These are phyloP conservation scores for Kodamaea laetipori DNA, from an alignment of 805 yeast species.

Conservation along the genomic window DNA sequence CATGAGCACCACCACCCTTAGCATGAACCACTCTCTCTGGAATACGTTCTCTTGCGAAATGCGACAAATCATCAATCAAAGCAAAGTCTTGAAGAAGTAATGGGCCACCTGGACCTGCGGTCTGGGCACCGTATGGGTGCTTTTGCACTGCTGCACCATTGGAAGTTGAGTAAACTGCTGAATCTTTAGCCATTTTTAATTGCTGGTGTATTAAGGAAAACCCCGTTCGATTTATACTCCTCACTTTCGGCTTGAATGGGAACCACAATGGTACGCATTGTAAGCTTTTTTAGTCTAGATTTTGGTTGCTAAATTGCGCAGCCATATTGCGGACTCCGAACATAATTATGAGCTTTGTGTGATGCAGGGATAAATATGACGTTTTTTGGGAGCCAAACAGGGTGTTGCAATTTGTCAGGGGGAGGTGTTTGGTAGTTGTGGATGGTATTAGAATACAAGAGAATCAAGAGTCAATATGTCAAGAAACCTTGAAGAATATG, in stretches of 20 bases:
- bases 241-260: too few relatives aligned
- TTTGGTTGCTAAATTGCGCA: neutral
- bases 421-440: too few relatives aligned
- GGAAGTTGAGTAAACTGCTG: constrained; percentile 47
- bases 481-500: too few relatives aligned
- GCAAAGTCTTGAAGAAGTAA: constrained; percentile 78
- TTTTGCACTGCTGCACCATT: constrained; percentile 56
- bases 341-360: too few relatives aligned
- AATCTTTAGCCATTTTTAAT: constrained; percentile 12
- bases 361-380: neutral
- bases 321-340: neutral
- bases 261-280: neutral
- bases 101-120: constrained; percentile 78
- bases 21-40: constrained; percentile 95
- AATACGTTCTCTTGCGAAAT: constrained; percentile 85
- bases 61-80: constrained; percentile 78
- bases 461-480: too few relatives aligned
- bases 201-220: neutral
- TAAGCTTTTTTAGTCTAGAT: neutral
- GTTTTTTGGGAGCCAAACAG: neutral
- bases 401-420: too few relatives aligned
- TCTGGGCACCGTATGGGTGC: constrained; percentile 71
- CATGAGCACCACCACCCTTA: constrained; percentile 90
- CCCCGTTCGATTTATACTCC: neutral
- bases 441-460: too few relatives aligned